Percentiles rank a stretch among this genome's conserved stretches.
Conservation (phyloP, 257 asterid genomes). For the Ilex asprella region DNA sequence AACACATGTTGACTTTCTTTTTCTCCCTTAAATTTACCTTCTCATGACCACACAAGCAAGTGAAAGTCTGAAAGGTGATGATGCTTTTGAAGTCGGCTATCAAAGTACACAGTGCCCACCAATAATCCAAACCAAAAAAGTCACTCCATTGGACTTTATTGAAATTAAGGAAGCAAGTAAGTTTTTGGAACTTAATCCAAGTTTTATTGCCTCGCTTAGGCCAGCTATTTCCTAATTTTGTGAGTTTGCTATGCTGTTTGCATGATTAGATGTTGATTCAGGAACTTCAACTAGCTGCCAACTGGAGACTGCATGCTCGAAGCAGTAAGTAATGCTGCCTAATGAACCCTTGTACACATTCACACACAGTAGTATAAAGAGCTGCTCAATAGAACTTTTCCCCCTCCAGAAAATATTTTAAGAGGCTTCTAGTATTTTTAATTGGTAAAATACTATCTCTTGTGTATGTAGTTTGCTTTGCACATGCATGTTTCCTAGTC, state of each 20-base stretch:
- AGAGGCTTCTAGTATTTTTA: too few species aligned
- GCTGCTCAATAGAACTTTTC: background rate
- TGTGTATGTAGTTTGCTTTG: background rate
- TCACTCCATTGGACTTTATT: slow-evolving; percentile 21
- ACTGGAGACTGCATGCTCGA: slow-evolving; percentile 31
- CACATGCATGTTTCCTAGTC: background rate
- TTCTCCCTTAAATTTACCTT: slow-evolving; percentile 1
- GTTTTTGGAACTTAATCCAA: slow-evolving; percentile 21
- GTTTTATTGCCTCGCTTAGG: slow-evolving; percentile 3
- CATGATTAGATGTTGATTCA: slow-evolving; percentile 27
- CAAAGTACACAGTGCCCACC: slow-evolving; percentile 30
- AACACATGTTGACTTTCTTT: too few species aligned
- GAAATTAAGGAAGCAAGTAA: slow-evolving; percentile 41
- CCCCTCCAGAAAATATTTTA: background rate
- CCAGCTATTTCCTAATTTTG: slow-evolving; percentile 13
- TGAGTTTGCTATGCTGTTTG: slow-evolving; percentile 11
- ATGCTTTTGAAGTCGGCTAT: slow-evolving; percentile 23
- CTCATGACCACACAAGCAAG: slow-evolving; percentile 19
- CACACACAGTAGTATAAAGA: background rate
- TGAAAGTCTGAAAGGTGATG: slow-evolving; percentile 28
- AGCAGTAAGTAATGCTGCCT: slow-evolving; percentile 36
- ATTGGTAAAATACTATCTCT: too few species aligned
- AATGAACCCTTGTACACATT: too few species aligned
- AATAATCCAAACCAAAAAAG: slow-evolving; percentile 24
- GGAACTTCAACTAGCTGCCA: slow-evolving; percentile 40